These are phyloP conservation scores for Senna tora DNA, from an alignment of 306 rosid species.

Conservation along the genomic window DNA sequence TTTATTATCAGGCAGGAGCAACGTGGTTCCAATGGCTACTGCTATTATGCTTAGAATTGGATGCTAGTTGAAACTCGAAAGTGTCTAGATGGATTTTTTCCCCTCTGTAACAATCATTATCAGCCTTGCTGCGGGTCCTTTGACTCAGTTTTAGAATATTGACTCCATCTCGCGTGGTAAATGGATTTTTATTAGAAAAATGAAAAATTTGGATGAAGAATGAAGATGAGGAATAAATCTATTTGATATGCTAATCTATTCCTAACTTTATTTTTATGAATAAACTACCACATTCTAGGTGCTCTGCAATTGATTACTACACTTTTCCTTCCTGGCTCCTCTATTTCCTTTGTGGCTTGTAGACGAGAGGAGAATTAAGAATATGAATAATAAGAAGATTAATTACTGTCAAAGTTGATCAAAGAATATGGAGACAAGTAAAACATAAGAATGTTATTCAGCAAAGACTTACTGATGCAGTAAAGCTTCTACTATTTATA, in stretches of 20 bases:
- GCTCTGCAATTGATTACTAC: constrained; percentile 1
- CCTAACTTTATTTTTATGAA: background rate
- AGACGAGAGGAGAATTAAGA: background rate
- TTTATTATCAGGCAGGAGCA: background rate
- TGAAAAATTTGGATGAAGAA: background rate
- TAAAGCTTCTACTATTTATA: background rate
- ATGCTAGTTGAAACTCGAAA: background rate
- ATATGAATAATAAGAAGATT: background rate
- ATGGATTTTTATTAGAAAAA: background rate
- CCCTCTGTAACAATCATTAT: constrained; percentile 1
- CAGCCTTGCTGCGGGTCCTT: background rate
- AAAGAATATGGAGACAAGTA: background rate
- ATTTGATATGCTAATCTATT: constrained; percentile 7
- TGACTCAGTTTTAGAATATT: background rate
- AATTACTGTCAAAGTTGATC: background rate
- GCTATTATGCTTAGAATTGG: background rate
- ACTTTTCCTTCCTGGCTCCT: background rate
- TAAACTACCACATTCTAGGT: background rate
- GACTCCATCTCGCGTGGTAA: constrained; percentile 1
- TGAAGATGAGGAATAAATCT: constrained; percentile 7
- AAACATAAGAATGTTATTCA: background rate
- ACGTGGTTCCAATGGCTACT: constrained; percentile 26
- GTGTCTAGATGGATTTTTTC: constrained; percentile 1
- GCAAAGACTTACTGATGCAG: too few species aligned
- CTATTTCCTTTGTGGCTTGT: background rate